A percentile compares a stretch with the other conserved stretches of the same genome.
phyloP scores from a whole-genome alignment of 73 alveolate genomes.

The Paramecium pentaurelia region DNA sequence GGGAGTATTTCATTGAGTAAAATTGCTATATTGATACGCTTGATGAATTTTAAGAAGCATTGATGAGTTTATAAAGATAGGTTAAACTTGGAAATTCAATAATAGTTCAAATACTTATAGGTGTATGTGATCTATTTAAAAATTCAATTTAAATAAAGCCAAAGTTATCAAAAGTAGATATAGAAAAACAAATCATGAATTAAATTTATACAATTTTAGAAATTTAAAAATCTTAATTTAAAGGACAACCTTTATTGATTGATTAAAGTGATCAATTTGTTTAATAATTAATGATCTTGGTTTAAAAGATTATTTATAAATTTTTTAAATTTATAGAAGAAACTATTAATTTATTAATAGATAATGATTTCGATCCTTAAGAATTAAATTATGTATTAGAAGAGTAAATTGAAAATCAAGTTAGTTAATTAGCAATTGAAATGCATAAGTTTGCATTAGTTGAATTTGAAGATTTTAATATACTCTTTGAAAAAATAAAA shows the following conservation, averaged over 20 bases:
- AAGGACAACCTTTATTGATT: background rate
- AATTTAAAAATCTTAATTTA: background rate
- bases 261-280: background rate
- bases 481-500: background rate
- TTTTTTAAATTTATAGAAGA: background rate
- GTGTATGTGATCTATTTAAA: background rate
- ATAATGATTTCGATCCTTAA: background rate
- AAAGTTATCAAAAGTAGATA: background rate
- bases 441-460: constrained; percentile 1
- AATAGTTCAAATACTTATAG: background rate
- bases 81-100: background rate
- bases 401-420: background rate
- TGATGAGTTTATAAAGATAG: background rate
- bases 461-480: constrained; percentile 4
- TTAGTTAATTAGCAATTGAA: background rate
- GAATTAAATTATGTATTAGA: background rate
- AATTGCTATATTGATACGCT: background rate
- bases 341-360: background rate
- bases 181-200: background rate
- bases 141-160: background rate
- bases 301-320: background rate
- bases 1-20: background rate
- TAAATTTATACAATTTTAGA: background rate
- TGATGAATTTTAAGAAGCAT: background rate
- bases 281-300: background rate